Base-by-base conservation (phyloP, 2,329 filamentous ascomycete species). In the Ophiostoma australiae region DNA sequence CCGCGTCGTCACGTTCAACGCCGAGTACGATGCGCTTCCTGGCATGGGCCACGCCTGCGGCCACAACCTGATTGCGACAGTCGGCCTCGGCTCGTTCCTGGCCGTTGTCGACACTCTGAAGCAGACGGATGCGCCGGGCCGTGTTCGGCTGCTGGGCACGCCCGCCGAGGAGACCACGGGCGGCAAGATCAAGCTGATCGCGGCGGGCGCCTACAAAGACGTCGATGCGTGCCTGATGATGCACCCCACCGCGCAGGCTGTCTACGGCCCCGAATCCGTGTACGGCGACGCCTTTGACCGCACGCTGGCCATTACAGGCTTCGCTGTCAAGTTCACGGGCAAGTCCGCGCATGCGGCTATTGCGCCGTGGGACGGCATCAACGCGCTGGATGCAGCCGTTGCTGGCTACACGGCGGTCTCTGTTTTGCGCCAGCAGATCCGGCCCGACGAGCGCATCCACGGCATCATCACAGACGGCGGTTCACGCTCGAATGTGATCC, bases 371-470 rank as follows among this genome's bases (percentile, higher is more conserved):
- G 78, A 82, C n/a, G 82, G 83, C 1, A 74, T 80, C 61, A 85
- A 84, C 72, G 83, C 83, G 0, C 78, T 84, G 4, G 83, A 85
- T 73, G 83, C 82, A 3, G 73, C 81, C 17, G 79, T 82, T 0
- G 70, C 76, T 10, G 74, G 76, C 0, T 79, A 79, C 74, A 78
- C 76, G 75, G 35, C 78, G 67, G 77, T 84, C 8, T 78, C 81
- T 1, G 77, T 82, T 48, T 75, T 84, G 27, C 79, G 83, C 4
- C 74, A 86, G 77, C 84, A 86, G 74, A 79, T 84, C 17, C 77
- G 77, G 7, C 82, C 83, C 0, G 78, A 81, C 10, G 80, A 84
- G 71, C 81, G 84, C 15, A 80, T 86, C 33, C 83, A 85, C 73
- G 82, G 81, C 63, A 80, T 84, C 4, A 81, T 86, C 67, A 76